These are phyloP conservation scores for Symbiodinium natans DNA, from an alignment of 73 alveolate genomes.

Conservation along the genomic window DNA sequence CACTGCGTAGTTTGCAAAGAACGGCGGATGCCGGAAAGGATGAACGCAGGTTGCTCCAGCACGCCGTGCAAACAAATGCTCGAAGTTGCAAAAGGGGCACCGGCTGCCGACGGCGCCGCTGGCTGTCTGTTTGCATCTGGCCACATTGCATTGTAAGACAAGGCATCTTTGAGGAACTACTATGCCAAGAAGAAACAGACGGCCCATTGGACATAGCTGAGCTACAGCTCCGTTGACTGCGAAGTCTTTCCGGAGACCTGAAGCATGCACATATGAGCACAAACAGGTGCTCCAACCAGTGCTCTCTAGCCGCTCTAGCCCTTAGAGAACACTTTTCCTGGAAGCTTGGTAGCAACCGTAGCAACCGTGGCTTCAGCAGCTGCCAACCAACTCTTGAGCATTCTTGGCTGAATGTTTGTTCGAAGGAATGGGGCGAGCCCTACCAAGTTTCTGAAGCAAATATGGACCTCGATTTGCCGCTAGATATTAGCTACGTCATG, in stretches of 20 bases:
- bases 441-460: background rate
- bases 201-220: slow-evolving; percentile 8
- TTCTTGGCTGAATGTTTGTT: background rate
- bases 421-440: background rate
- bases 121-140: background rate
- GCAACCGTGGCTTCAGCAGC: background rate
- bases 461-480: background rate
- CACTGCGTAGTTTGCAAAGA: background rate
- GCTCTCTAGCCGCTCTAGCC: background rate
- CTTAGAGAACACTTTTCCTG: background rate
- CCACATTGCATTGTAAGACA: background rate
- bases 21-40: background rate
- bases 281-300: slow-evolving; percentile 15
- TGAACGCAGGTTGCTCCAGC: slow-evolving; percentile 1
- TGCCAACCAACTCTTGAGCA: background rate
- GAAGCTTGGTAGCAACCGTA: background rate
- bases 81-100: background rate
- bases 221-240: slow-evolving; percentile 7
- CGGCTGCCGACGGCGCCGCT: background rate
- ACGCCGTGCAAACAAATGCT: slow-evolving; percentile 2
- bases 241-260: background rate
- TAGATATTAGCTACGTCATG: background rate
- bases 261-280: slow-evolving; percentile 21
- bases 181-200: background rate
- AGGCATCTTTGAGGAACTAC: too few species aligned